Evolutionary conservation across 140 eudicot genomes (phyloP), one percentile per base, ranked within the genome.

Genomic region (Stevia rebaudiana): DNA sequence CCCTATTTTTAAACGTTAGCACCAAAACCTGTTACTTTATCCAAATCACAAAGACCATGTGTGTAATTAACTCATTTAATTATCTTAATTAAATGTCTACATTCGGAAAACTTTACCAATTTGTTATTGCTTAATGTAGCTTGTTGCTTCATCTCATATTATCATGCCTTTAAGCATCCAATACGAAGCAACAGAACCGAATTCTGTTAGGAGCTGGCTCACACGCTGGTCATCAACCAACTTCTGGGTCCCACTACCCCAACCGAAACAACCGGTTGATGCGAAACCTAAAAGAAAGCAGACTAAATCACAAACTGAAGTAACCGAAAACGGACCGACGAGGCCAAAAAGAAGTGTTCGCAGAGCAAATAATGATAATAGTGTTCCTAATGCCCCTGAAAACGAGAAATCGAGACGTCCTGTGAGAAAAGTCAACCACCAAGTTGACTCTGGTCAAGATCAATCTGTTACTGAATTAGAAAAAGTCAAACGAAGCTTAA

Each of bases 401-500:
- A 23, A 28, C 0, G 98, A 81, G 57, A 88, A 81, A 50, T 79
- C 96, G 30, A 86, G 72, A 23, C 78, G 78, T 35, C 79, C 73
- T 25, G 71, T 72, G 46, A 81, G 85, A 74, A 92, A 88, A 76
- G 50, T 67, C 54, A 73, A 42, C 79, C 89, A 79, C 72, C 90
- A 74, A 67, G 63, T 78, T 11, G 95, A 88, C 51, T 6, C 76
- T 37, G 86, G 67, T 42, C 95, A 73, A 61, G 99, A 94, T 28
- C 96, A 78, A 44, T 78, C 97, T 42, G 78, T 77, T 56, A 83
- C 43, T 56, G 99, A 94, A 81, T 94, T 94, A 17, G 99, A 88
- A 68, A 94, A 81, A 72, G 97, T 94, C 2, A 94, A 94, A 50
- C 94, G 90, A 44, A 94, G 47, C 70, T 61, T 94, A 72, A 77